Base-by-base conservation (phyloP, 306 rosid genomes). In the Inga laurina region DNA sequence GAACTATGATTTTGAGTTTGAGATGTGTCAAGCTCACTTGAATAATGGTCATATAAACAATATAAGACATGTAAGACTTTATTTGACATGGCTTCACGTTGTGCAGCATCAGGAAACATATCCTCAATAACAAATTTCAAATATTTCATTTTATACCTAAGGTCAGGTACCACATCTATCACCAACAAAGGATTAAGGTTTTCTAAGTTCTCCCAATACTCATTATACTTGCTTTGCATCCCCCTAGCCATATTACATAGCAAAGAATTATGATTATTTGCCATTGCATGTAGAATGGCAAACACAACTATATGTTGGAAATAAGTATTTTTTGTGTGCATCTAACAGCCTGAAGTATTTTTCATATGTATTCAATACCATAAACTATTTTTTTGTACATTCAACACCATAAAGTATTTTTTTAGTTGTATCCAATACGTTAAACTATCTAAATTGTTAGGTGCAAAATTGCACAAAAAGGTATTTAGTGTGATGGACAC, bases 331-430 rank as follows among this genome's bases (percentile, higher is more conserved):
- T 37, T 5, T 7, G 5, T 0, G 41, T 37, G 7, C 7, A 37
- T 37, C 41, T 37, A 5, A 1, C 4, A 37, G 0, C 41, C 7
- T 37, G 7, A 4, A 37, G 7, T 37, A 37, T 37, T 37, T 37
- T 37, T 37, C 1, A 37, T 0, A 0, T 5, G 7, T 0, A 0
- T 37, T 7, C 1, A 37, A 5, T 37, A 37, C 0, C 1, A 37
- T 37, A 5, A 37, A 37, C 7, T 37, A 27, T 4, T 37, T 37
- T 37, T 37, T 37, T 37, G 0, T 37, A 4, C 41, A 5, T 37
- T 0, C 7, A 37, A 37, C 1, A 37, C 5, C 5, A 1, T 37
- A 0, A 37, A 37, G 1, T 37, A 37, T 37, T 4, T 37, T 37
- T 37, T 37, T 4, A 37, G 1, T 7, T 5, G 7, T 37, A 37